These are phyloP conservation scores for Arthonia radiata DNA, from an alignment of 495 filamentous ascomycete species.

Conservation along the genomic window DNA sequence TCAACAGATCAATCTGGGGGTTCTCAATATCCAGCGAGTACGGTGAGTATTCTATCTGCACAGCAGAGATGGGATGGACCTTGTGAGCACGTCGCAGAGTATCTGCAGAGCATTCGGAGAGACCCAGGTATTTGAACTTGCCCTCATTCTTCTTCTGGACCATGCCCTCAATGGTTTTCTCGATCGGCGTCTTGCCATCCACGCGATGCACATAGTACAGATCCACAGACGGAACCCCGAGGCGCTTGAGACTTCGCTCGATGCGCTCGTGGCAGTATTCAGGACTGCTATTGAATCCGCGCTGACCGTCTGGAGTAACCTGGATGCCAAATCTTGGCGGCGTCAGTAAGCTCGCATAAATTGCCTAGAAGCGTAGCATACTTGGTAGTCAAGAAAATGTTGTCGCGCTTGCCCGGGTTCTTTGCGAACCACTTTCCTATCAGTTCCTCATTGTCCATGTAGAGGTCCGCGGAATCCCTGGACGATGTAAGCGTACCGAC, in stretches of 20 bases:
- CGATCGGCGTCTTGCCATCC: conserved; percentile 30
- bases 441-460: too few species aligned
- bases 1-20: conserved; percentile 19
- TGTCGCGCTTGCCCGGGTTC: conserved; percentile 25
- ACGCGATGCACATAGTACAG: conserved; percentile 35
- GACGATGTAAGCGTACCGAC: too few species aligned
- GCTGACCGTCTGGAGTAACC: conserved; percentile 2
- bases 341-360: conserved; percentile 27
- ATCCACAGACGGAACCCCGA: conserved; percentile 29
- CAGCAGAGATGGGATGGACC: conserved; percentile 30
- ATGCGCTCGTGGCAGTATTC: conserved; percentile 26
- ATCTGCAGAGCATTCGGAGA: conserved; percentile 27
- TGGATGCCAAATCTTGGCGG: conserved; percentile 13
- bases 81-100: conserved; percentile 35
- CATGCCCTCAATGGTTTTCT: conserved; percentile 33
- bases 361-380: conserved; percentile 33
- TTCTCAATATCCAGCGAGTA: conserved; percentile 33
- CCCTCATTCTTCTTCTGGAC: conserved; percentile 22
- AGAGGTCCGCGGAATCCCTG: too few species aligned
- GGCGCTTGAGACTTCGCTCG: conserved; percentile 21
- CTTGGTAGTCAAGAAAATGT: conserved; percentile 35
- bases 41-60: conserved; percentile 39
- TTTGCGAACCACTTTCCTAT: too few species aligned
- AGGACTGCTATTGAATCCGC: conserved; percentile 20
- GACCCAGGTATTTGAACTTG: conserved; percentile 33